These are phyloP conservation scores for Novakomyces olei DNA, from an alignment of 805 yeast genomes.

Conservation along the genomic window DNA sequence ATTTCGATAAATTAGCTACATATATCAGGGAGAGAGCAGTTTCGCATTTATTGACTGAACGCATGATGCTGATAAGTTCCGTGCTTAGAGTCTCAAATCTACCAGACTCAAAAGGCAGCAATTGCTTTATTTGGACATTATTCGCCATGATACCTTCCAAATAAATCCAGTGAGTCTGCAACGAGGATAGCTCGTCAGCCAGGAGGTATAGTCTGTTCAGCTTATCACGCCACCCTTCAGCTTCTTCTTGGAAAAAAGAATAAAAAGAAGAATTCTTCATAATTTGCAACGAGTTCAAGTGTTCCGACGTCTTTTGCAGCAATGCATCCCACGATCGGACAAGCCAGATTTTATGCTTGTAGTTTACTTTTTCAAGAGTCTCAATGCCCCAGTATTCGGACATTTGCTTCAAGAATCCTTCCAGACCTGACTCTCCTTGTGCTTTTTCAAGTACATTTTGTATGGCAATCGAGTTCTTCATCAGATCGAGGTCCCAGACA, in stretches of 20 bases:
- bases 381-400: conserved; percentile 32
- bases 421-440: conserved; percentile 45
- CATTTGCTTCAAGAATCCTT: conserved; percentile 30
- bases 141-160: conserved; percentile 51
- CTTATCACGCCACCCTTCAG: conserved; percentile 31
- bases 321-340: conserved; percentile 47
- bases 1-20: conserved; percentile 25
- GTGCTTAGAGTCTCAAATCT: conserved; percentile 41
- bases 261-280: conserved; percentile 52
- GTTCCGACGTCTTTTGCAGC: conserved; percentile 35
- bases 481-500: conserved; percentile 36
- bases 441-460: conserved; percentile 37
- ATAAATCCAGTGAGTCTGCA: conserved; percentile 76
- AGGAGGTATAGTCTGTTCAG: conserved; percentile 30
- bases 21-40: conserved; percentile 31
- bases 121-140: conserved; percentile 32
- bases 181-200: conserved; percentile 56
- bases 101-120: conserved; percentile 47
- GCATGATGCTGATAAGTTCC: conserved; percentile 34
- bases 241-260: conserved; percentile 35
- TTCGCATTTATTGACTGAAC: conserved; percentile 26
- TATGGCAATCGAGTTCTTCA: conserved; percentile 24
- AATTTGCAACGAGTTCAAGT: conserved; percentile 37
- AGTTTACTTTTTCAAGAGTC: conserved; percentile 32
- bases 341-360: conserved; percentile 29